Evolutionary conservation across 164 flowering plant genomes (phyloP).

Genomic region (Echeveria elegans): DNA sequence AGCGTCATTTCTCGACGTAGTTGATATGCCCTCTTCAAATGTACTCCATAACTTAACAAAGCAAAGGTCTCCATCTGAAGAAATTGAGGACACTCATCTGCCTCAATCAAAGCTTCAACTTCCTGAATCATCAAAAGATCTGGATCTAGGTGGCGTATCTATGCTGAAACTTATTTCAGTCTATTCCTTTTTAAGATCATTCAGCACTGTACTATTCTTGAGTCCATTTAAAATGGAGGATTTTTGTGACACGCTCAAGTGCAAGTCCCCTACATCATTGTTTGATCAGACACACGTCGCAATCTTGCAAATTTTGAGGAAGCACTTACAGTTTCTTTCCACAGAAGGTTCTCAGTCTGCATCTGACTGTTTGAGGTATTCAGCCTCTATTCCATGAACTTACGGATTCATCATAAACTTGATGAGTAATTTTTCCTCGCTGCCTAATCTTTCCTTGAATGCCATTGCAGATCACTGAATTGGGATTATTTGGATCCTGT

Average conservation of each 20-base stretch:
- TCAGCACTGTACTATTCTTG: constrained; percentile 68
- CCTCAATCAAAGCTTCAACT: constrained; percentile 40
- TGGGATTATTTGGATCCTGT: constrained; percentile 76
- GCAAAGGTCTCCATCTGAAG: constrained; percentile 16
- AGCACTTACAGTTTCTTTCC: constrained; percentile 66
- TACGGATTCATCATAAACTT: not conserved
- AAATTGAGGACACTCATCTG: constrained; percentile 18
- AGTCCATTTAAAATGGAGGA: constrained; percentile 87
- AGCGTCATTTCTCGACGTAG: constrained; percentile 1
- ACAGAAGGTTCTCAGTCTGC: constrained; percentile 63
- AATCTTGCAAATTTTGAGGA: constrained; percentile 57
- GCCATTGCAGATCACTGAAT: constrained; percentile 59
- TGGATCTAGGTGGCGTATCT: constrained; percentile 50
- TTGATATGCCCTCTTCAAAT: constrained; percentile 20
- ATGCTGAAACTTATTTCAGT: constrained; percentile 62
- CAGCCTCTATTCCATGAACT: not conserved
- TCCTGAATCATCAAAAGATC: constrained; percentile 60
- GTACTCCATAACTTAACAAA: constrained; percentile 19
- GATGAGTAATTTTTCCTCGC: not conserved
- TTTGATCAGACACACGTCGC: constrained; percentile 74
- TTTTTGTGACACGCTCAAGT: constrained; percentile 59
- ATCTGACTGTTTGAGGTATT: constrained; percentile 71
- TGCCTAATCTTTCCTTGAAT: constrained; percentile 8
- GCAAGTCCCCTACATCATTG: constrained; percentile 41
- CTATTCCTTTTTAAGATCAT: constrained; percentile 77